phyloP scores from a whole-genome alignment of 768 basidiomycete species.

The Pisolithus albus region DNA sequence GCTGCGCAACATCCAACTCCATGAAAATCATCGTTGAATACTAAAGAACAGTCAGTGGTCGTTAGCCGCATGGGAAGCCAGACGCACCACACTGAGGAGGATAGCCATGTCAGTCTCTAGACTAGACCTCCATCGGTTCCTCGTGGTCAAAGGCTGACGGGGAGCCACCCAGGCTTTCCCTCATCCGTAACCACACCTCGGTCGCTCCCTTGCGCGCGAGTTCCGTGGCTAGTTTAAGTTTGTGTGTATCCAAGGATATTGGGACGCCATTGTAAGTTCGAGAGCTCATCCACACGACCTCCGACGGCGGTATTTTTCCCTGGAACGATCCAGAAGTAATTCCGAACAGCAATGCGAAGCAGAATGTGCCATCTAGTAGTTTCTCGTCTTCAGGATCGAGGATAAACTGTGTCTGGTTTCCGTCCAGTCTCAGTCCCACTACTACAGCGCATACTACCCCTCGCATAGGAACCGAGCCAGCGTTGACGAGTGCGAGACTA shows the following conservation, averaged over 20 bases:
- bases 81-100: background rate
- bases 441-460: slow-evolving; percentile 67
- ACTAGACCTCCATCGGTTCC: slow-evolving; percentile 37
- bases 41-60: no score
- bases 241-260: slow-evolving; percentile 31
- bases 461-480: slow-evolving; percentile 65
- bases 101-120: no score
- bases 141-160: slow-evolving; percentile 25
- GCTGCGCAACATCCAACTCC: no score
- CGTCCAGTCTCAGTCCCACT: slow-evolving; percentile 33
- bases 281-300: slow-evolving; percentile 22
- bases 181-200: slow-evolving; percentile 43
- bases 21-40: no score
- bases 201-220: slow-evolving; percentile 42
- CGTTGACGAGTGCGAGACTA: slow-evolving; percentile 60
- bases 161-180: slow-evolving; percentile 30
- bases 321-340: slow-evolving; percentile 1
- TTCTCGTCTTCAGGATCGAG: slow-evolving; percentile 47
- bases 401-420: slow-evolving; percentile 27
- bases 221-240: slow-evolving; percentile 40
- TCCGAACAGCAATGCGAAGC: slow-evolving; percentile 62
- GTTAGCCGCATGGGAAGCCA: background rate
- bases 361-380: slow-evolving; percentile 41
- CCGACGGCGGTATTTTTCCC: slow-evolving; percentile 17
- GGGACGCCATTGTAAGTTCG: slow-evolving; percentile 12